Base-by-base conservation (phyloP, 495 filamentous ascomycete species). In the Aspergillus sclerotiicarbonarius region DNA sequence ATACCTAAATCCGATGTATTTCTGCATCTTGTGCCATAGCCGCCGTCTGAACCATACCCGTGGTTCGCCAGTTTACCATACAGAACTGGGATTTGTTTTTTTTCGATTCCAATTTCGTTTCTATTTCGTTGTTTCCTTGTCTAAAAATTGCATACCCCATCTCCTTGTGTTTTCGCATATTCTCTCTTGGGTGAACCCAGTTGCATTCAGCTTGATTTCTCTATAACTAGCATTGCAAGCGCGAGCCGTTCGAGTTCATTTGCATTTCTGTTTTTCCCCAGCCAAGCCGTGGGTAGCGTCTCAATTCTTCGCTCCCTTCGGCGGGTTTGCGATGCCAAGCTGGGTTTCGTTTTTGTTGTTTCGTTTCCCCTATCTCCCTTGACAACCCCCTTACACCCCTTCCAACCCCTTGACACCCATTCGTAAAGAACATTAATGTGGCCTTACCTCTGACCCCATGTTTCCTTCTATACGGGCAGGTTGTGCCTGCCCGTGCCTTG, bases 141-240 rank as follows among this genome's bases (percentile, higher is more conserved):
- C 58, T 9, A 70, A 73, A 75, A 75, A 73, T 68, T 76, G 74
- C 74, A 77, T 77, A 77, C 74, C 73, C 25, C 74, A 63, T 69
- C 62, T 67, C 63, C 53, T 70, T 65, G 35, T 61, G 48, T 59
- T 66, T 66, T 55, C 62, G 57, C 57, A 68, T 61, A 66, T 63
- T 61, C 59, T 70, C 65, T 49, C 58, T 69, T 63, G 69, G 72
- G 71, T 65, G 61, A 63, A 62, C 65, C 61, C 61, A 72, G 67
- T 66, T 73, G 73, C 74, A 77, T 72, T 64, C 70, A 70, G 57
- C 60, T 64, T 64, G 66, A 62, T 64, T 66, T 67, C 60, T 63
- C 54, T 62, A 69, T 67, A 74, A 71, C 73, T 79, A 74, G 76
- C 76, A 79, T 79, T 77, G 75, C 75, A 74, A 76, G 76, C 76